phyloP scores from a whole-genome alignment of 2,329 filamentous ascomycete species.

The Trichoderma sp. region DNA sequence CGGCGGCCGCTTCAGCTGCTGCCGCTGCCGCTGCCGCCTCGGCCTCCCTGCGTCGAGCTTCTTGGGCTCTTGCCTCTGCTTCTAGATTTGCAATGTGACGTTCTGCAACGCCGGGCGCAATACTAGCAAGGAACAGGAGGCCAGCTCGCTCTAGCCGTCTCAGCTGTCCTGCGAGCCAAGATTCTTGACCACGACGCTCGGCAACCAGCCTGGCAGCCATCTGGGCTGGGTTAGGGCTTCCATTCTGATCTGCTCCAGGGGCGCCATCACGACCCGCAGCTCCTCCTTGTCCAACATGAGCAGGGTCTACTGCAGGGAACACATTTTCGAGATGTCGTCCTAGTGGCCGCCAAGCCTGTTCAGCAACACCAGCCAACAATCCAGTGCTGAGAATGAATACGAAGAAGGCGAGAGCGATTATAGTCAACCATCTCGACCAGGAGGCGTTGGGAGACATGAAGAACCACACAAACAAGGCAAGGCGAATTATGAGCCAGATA shows the following conservation, averaged over 20 bases:
- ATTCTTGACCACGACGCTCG: conserved; percentile 34
- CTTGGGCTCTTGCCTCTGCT: conserved; percentile 48
- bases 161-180: conserved; percentile 43
- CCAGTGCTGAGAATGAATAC: conserved; percentile 64
- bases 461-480: conserved; percentile 64
- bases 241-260: conserved; percentile 31
- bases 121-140: conserved; percentile 65
- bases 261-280: conserved; percentile 31
- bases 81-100: conserved; percentile 62
- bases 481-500: conserved; percentile 60
- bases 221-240: conserved; percentile 48
- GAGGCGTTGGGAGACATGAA: conserved; percentile 60
- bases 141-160: conserved; percentile 60
- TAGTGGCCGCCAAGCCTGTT: conserved; percentile 58
- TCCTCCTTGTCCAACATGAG: conserved; percentile 24
- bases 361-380: conserved; percentile 55
- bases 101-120: conserved; percentile 66
- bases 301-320: conserved; percentile 52
- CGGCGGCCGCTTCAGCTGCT: conserved; percentile 33
- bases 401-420: conserved; percentile 54
- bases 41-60: conserved; percentile 46
- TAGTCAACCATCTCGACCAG: conserved; percentile 60
- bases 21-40: conserved; percentile 41
- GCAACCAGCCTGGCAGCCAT: conserved; percentile 57
- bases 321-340: conserved; percentile 61